Evolutionary conservation across 257 asterid genomes (phyloP).

Genomic region (Anisodus tanguticus): DNA sequence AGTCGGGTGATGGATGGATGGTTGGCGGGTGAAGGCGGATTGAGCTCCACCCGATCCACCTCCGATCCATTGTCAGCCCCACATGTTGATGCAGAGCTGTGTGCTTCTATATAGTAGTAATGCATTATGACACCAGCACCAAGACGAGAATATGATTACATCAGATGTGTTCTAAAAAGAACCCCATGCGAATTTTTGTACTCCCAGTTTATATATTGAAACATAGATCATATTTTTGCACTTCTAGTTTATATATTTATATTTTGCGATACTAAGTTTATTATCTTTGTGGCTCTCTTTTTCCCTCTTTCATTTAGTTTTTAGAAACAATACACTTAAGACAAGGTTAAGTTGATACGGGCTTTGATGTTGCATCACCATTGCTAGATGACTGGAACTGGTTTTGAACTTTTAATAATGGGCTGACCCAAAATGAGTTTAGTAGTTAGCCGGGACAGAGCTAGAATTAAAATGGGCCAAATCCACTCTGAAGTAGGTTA

Average conservation of each 20-base stretch:
- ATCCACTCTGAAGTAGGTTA: not conserved
- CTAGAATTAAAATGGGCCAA: not conserved
- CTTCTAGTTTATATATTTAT: not conserved
- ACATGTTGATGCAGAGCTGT: too few relatives aligned
- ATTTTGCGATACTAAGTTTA: too few relatives aligned
- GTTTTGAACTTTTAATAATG: not conserved
- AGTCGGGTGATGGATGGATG: too few relatives aligned
- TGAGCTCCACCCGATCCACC: too few relatives aligned
- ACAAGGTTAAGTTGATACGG: not conserved
- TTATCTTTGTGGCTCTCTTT: not conserved
- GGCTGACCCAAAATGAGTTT: not conserved
- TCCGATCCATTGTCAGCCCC: too few relatives aligned
- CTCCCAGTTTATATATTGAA: not conserved
- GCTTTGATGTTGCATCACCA: not conserved
- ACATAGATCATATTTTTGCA: not conserved
- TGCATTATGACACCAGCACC: too few relatives aligned
- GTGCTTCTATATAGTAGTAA: too few relatives aligned
- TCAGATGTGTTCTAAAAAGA: too few relatives aligned
- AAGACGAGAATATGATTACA: too few relatives aligned
- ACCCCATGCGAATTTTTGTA: not conserved
- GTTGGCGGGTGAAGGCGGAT: too few relatives aligned
- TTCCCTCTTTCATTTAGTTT: not conserved
- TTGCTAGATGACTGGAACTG: not conserved
- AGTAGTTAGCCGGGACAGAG: not conserved
- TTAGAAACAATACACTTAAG: too few relatives aligned